These are phyloP conservation scores for Scopulariopsis brevicaulis DNA, from an alignment of 2,329 filamentous ascomycete genomes.

Conservation along the genomic window DNA sequence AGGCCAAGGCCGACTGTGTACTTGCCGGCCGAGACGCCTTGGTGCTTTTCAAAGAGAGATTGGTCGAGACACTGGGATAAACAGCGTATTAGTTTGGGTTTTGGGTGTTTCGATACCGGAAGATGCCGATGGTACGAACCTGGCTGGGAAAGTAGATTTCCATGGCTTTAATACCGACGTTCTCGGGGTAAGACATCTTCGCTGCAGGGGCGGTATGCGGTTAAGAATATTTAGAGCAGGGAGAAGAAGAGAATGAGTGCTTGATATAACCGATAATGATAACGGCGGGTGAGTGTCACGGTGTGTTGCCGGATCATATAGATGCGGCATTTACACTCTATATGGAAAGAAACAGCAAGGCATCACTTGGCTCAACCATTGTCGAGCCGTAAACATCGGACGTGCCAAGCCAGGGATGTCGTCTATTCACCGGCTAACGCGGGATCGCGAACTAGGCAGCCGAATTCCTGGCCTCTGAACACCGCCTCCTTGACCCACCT, in stretches of 20 bases:
- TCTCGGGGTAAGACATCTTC: conserved; percentile 70
- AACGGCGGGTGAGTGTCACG: too few species aligned
- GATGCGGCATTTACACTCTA: too few species aligned
- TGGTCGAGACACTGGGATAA: conserved; percentile 66
- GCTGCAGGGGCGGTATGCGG: background rate
- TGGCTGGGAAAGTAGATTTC: conserved; percentile 81
- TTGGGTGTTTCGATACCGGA: background rate
- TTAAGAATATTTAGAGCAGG: background rate
- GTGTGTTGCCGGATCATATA: too few species aligned
- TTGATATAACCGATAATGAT: background rate
- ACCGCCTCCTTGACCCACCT: background rate
- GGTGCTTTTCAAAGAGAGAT: conserved; percentile 72
- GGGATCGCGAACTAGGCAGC: background rate
- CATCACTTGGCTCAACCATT: background rate
- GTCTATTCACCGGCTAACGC: background rate
- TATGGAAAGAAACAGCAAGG: too few species aligned
- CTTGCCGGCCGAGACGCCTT: conserved; percentile 71
- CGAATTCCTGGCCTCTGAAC: background rate
- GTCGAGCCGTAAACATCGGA: background rate
- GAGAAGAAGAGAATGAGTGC: background rate
- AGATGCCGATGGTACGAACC: conserved; percentile 31
- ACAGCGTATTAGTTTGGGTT: background rate
- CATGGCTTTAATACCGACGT: conserved; percentile 88
- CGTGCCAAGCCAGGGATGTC: background rate
- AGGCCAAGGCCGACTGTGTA: conserved; percentile 87